phyloP scores from a whole-genome alignment of 2,329 filamentous ascomycete genomes.

The Diaporthe nobilis region DNA sequence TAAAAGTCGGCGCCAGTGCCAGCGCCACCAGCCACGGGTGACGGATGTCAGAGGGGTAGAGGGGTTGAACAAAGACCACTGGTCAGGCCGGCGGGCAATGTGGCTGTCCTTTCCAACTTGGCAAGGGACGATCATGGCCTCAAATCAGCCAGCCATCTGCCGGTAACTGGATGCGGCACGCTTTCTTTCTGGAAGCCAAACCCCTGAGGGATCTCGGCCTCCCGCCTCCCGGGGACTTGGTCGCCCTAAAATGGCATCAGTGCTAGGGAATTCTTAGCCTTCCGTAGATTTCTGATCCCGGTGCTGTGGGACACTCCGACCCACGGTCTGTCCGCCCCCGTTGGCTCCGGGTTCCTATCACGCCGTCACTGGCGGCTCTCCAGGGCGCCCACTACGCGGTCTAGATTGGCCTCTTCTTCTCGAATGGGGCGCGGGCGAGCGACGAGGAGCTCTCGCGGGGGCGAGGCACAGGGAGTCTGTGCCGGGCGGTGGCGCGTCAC shows the following conservation, averaged over 20 bases:
- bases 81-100: not conserved
- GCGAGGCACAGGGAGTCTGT: not conserved
- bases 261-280: constrained; percentile 5
- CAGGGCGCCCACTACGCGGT: not conserved
- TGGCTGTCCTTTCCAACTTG: not conserved
- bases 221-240: constrained; percentile 18
- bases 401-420: not conserved
- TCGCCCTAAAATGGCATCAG: constrained; percentile 24
- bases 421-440: not conserved
- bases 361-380: not conserved
- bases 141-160: not conserved
- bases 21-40: not conserved
- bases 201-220: not conserved
- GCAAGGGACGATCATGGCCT: not conserved
- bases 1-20: not conserved
- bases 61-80: not conserved
- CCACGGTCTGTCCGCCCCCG: not conserved
- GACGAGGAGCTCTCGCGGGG: not conserved
- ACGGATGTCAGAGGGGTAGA: not conserved
- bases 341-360: not conserved
- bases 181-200: not conserved
- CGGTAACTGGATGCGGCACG: constrained; percentile 9
- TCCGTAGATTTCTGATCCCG: not conserved
- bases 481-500: not conserved
- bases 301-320: not conserved